These are phyloP conservation scores for Ailanthus altissimus DNA, from an alignment of 345 rosid species.

Conservation along the genomic window DNA sequence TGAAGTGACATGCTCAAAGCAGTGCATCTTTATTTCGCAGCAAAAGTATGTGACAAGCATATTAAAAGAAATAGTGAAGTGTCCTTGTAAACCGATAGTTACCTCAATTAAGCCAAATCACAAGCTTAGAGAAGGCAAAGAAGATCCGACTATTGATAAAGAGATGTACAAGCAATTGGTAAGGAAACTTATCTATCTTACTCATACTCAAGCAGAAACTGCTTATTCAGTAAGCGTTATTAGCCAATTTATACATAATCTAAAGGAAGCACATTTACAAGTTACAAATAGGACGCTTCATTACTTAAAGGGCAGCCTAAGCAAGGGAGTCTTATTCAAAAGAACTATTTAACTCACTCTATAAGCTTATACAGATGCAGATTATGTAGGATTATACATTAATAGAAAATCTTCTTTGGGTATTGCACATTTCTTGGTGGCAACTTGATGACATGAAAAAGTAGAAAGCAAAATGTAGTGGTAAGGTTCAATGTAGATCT, in stretches of 20 bases:
- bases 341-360: not conserved
- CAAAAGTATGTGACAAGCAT: not conserved
- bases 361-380: not conserved
- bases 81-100: not conserved
- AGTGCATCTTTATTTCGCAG: not conserved
- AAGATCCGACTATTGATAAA: not conserved
- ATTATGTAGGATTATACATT: not conserved
- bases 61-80: not conserved
- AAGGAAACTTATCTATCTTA: not conserved
- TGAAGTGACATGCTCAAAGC: not conserved
- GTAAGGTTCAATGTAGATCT: not conserved
- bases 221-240: not conserved
- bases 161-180: not conserved
- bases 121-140: not conserved
- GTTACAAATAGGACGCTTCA: not conserved
- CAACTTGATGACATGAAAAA: not conserved
- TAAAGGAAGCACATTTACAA: not conserved
- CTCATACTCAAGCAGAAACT: not conserved
- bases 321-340: not conserved
- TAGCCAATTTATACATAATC: slow-evolving; percentile 8
- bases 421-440: not conserved
- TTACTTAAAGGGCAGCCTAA: not conserved
- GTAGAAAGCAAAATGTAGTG: not conserved
- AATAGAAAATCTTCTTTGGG: not conserved
- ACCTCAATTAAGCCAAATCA: not conserved